Conservation (phyloP, 2,329 filamentous ascomycete genomes). For the Xylariomycetidae sp. region DNA sequence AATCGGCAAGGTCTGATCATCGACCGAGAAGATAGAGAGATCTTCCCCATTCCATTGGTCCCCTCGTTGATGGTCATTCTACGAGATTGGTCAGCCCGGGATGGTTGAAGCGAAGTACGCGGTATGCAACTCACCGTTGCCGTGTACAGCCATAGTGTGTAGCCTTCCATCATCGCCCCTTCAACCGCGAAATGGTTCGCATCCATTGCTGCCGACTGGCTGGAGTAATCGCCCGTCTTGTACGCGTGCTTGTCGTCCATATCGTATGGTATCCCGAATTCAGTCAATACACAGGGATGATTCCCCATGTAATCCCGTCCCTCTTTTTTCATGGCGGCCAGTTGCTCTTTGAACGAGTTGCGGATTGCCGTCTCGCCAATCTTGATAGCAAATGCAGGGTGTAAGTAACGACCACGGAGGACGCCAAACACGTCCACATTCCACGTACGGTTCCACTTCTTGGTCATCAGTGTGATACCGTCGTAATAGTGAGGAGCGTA, state of each 20-base stretch:
- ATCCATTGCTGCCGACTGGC: conserved; percentile 87
- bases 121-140: conserved; percentile 47
- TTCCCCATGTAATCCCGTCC: conserved; percentile 83
- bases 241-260: conserved; percentile 98
- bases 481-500: conserved; percentile 97
- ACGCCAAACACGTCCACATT: conserved; percentile 95
- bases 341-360: conserved; percentile 86
- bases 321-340: conserved; percentile 76
- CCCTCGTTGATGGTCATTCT: conserved; percentile 84
- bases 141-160: conserved; percentile 84
- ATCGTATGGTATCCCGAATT: conserved; percentile 97
- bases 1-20: conserved; percentile 62
- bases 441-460: conserved; percentile 97
- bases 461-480: conserved; percentile 91
- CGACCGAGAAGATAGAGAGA: conserved; percentile 78
- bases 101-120: background rate
- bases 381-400: conserved; percentile 86
- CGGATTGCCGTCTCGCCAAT: conserved; percentile 89
- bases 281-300: conserved; percentile 83
- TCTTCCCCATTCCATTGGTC: conserved; percentile 99
- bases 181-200: conserved; percentile 94
- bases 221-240: conserved; percentile 89
- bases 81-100: conserved; percentile 11
- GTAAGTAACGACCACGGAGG: conserved; percentile 79
- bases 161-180: conserved; percentile 75